phyloP scores from a whole-genome alignment of 2,329 filamentous ascomycete genomes.

The Penicillium sp. region DNA sequence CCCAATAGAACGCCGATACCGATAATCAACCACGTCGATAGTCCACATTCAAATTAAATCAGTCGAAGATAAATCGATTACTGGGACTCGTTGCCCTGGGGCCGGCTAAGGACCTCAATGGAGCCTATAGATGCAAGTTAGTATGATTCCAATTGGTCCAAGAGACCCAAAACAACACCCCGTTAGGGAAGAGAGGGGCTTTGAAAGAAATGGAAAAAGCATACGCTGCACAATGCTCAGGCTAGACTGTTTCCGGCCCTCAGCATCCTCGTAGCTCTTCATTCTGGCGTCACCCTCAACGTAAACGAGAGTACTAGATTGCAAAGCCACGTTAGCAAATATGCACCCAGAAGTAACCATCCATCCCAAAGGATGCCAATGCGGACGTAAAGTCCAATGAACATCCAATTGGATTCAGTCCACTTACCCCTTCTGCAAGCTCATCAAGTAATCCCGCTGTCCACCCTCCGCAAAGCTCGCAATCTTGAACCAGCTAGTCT shows the following conservation, averaged over 20 bases:
- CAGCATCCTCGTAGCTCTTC: slow-evolving; percentile 64
- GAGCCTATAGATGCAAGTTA: slow-evolving; percentile 20
- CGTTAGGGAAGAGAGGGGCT: background rate
- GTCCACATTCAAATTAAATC: slow-evolving; percentile 5
- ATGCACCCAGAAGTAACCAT: background rate
- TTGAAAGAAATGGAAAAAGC: slow-evolving; percentile 31
- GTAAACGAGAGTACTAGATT: slow-evolving; percentile 69
- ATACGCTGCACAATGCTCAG: slow-evolving; percentile 80
- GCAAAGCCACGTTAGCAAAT: slow-evolving; percentile 9
- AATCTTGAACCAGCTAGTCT: slow-evolving; percentile 84
- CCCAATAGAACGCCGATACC: slow-evolving; percentile 4
- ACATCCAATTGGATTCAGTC: background rate
- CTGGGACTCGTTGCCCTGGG: slow-evolving; percentile 12
- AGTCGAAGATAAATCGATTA: background rate
- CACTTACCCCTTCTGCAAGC: slow-evolving; percentile 79
- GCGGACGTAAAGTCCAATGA: background rate
- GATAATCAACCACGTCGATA: background rate
- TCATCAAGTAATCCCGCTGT: slow-evolving; percentile 69
- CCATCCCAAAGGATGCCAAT: background rate
- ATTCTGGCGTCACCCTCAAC: slow-evolving; percentile 80
- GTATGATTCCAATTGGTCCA: background rate
- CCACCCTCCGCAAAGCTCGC: slow-evolving; percentile 70
- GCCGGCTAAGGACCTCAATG: slow-evolving; percentile 38
- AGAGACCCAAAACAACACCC: background rate
- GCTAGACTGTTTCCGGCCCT: slow-evolving; percentile 63